Evolutionary conservation across 345 rosid species (phyloP), one percentile per base, ranked within the genome.

Genomic region (Gossypium sturtianum): DNA sequence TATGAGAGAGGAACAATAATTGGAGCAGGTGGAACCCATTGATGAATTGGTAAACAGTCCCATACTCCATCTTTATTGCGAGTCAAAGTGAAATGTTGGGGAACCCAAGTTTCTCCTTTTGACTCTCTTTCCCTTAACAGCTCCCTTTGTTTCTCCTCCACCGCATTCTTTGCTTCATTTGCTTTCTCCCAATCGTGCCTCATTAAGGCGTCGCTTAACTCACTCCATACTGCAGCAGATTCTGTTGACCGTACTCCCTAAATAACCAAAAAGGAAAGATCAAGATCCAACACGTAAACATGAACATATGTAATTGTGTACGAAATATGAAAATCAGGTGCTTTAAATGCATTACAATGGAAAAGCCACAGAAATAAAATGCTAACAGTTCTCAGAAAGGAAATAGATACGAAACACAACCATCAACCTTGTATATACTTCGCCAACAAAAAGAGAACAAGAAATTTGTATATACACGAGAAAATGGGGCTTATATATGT

Each of bases 111-210:
- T 66, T 84, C 77, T 10, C 86, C 89, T 27, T 29, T 70, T 16
- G 89, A 78, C 17, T 77, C 75, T 78, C 92, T 88, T 48, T 83
- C 83, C 72, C 74, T 87, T 66, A 29, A 47, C 2, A 73, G 61
- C 78, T 78, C 80, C 60, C 98, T 87, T 48, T 92, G 98, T 60
- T 80, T 84, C 67, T 85, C 89, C 78, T 94, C 98, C 7, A 94
- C 76, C 0, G 38, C 70, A 29, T 75, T 86, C 92, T 94, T 94
- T 1, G 87, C 90, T 79, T 87, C 87, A 45, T 78, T 83, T 27
- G 97, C 97, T 82, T 84, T 88, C 74, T 82, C 88, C 97, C 97
- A 94, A 1, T 92, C 89, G 25, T 82, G 74, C 38, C 22, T 84
- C 66, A 91, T 57, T 10, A 94, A 86, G 45, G 80, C 61, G 1